Evolutionary conservation across 495 filamentous ascomycete species (phyloP), one percentile per base, ranked within the genome.

Genomic region (Penicillium arizonense): DNA sequence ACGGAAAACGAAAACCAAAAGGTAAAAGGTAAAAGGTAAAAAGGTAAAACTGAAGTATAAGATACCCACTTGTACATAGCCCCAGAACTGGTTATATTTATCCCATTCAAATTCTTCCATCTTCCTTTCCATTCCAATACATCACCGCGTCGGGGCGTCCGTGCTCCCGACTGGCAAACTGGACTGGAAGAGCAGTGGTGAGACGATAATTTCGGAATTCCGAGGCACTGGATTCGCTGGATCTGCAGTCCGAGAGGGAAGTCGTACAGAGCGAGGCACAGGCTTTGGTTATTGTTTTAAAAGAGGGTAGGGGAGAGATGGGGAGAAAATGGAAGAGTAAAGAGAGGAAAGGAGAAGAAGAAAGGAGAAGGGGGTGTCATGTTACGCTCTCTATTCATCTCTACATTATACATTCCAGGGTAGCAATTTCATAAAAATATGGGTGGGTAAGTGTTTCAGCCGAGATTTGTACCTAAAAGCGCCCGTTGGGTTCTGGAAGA

Each of bases 201-300:
- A 47, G 51, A 54, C 51, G 51, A 32, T 40, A 35, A 47, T 40
- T 47, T 54, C 44, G 44, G 51, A 54, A 54, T 54, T 54, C 51
- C 51, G 51, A 54, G 44, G 44, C 51, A 41, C 51, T 48, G 51
- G 51, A 54, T 54, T 54, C 51, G 51, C 13, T 47, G 51, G 35
- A 14, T 40, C 48, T 43, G 39, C 48, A 50, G 48, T 50, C 48
- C 30, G 48, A 43, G n/a, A 12, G 35, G 34, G 37, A 39, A 40
- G 51, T 54, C 36, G 51, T 48, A 54, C 51, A 48, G 28, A 18
- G 13, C 18, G 44, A 53, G 35, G 43, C 8, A 50, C 38, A 33
- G 47, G 4, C 14, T 32, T 50, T 35, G 38, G 1, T 49, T 40
- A 5, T 40, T 34, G 32, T 41, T 34, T 41, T 32, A n/a, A 30